Conservation (phyloP, 163 green algal species). For the Prototheca cutis region DNA sequence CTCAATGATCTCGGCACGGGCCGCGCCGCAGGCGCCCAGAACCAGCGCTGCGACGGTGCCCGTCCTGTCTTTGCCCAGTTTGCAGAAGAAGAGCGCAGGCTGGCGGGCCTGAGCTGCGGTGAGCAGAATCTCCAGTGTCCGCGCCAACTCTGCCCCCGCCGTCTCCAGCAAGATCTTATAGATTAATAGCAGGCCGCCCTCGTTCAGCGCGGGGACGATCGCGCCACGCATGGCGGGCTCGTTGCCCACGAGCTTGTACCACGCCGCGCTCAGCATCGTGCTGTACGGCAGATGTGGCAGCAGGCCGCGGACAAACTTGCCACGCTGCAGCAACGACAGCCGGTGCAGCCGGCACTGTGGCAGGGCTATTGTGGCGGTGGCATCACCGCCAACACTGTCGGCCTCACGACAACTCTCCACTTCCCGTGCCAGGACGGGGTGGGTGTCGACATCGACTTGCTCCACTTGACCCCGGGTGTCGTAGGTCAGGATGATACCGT, state of each 20-base stretch:
- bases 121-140: conserved; percentile 33
- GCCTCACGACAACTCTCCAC: no score
- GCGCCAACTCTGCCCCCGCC: conserved; percentile 13
- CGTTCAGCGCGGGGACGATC: conserved; percentile 48
- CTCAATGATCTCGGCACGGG: conserved; percentile 42
- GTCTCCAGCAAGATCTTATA: conserved; percentile 58
- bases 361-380: background rate
- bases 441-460: conserved; percentile 1
- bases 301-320: background rate
- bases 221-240: conserved; percentile 17
- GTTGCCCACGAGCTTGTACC: conserved; percentile 22
- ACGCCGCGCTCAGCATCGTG: conserved; percentile 7
- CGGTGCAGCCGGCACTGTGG: background rate
- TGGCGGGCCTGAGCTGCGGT: conserved; percentile 21
- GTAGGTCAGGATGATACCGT: conserved; percentile 26
- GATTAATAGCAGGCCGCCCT: conserved; percentile 42
- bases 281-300: conserved; percentile 9
- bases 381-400: no score
- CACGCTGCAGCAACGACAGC: conserved; percentile 13
- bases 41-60: conserved; percentile 46
- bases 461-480: conserved; percentile 8
- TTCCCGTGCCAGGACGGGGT: background rate
- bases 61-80: conserved; percentile 56
- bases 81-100: conserved; percentile 58
- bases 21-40: conserved; percentile 37